These are phyloP conservation scores for Eucalyptus paniculata DNA, from an alignment of 345 rosid genomes.

Conservation along the genomic window DNA sequence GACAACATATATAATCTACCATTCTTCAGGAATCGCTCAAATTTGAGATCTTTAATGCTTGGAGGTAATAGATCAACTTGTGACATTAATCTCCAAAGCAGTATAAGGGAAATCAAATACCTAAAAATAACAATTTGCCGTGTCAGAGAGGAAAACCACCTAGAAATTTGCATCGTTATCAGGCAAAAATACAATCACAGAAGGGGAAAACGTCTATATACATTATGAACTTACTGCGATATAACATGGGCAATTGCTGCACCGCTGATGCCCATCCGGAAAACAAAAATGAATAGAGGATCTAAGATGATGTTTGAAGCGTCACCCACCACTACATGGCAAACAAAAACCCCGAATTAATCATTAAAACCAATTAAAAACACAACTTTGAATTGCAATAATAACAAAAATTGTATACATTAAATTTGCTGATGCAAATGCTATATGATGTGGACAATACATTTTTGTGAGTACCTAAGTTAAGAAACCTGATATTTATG, in stretches of 20 bases:
- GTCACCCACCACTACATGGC: constrained; percentile 67
- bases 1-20: constrained; percentile 15
- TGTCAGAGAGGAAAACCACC: background rate
- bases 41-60: constrained; percentile 45
- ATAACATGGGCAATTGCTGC: constrained; percentile 94
- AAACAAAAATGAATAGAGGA: constrained; percentile 61
- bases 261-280: constrained; percentile 61
- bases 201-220: background rate
- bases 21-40: constrained; percentile 66
- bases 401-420: background rate
- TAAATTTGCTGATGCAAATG: background rate
- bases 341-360: background rate
- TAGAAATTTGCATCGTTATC: background rate
- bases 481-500: background rate
- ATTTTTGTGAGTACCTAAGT: background rate
- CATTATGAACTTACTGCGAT: constrained; percentile 48
- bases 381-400: background rate
- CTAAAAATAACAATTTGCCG: constrained; percentile 8
- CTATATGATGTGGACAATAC: background rate
- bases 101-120: constrained; percentile 66
- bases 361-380: background rate
- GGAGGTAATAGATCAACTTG: constrained; percentile 65
- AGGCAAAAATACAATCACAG: background rate
- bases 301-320: constrained; percentile 70
- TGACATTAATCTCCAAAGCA: constrained; percentile 59